Base-by-base conservation (phyloP, 148 eudicot species). In the Persicaria maculosa region DNA sequence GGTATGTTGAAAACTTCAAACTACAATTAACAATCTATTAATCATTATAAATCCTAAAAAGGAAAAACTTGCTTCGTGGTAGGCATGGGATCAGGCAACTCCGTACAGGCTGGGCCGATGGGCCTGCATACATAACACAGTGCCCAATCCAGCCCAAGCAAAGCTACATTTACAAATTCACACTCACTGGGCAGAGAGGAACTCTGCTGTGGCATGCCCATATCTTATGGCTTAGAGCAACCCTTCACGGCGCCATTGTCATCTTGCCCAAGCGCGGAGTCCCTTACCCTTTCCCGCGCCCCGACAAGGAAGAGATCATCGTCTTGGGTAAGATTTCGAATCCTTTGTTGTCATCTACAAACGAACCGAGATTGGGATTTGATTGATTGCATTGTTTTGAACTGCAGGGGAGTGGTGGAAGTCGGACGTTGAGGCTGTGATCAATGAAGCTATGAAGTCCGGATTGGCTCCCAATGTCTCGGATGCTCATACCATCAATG, bases 151-250 rank as follows among this genome's bases (percentile, higher is more conserved):
- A 85, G 20, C 80, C 91, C 1, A 84, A 84, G 6, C 91, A 88
- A 77, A 85, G 86, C 75, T 92, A 83, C 74, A 31, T 84, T 12
- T 90, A 92, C 81, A 92, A 92, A 72, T 92, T 90, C 84, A 92
- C 91, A 20, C 50, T 92, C 43, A 86, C 81, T 8, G 95, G 92
- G 0, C 97, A 92, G 67, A 82, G 95, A 72, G 97, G 97, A 43
- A 92, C 97, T 31, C 88, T 92, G 44, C 52, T 90, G 4, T 92
- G 95, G 94, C 97, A 92, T 73, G 97, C 89, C 6, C 97, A 92
- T 72, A 85, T 90, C 43, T 78, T 80, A 4, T 92, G 97, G 97
- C 83, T 90, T 40, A 83, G 97, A 71, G 88, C 92, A 0, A 92
- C 97, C 0, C 81, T 90, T 6, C 91, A 92, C 71, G 97, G 97